Evolutionary conservation across 2,329 filamentous ascomycete species (phyloP).

Genomic region (Fusarium decemcellulare): DNA sequence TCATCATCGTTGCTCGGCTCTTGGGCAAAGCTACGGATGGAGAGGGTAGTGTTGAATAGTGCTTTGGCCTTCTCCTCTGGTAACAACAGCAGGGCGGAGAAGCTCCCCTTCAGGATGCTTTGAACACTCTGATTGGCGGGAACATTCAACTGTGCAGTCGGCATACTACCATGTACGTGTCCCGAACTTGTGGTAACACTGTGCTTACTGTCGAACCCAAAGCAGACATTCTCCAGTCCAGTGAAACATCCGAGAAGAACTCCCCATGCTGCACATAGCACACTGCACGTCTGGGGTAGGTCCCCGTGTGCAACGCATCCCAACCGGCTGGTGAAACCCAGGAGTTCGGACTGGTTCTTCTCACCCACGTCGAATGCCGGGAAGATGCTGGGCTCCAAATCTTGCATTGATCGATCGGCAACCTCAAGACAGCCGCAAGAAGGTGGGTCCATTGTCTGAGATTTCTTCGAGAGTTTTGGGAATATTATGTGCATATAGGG

Average conservation of each 20-base stretch:
- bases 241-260: conserved; percentile 40
- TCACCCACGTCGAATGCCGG: conserved; percentile 38
- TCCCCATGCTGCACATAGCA: conserved; percentile 31
- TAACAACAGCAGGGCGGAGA: neutral
- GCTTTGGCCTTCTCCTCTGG: conserved; percentile 34
- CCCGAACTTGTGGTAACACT: neutral
- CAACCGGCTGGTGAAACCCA: conserved; percentile 8
- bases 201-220: conserved; percentile 31
- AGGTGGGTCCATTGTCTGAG: conserved; percentile 18
- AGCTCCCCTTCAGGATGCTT: neutral
- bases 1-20: conserved; percentile 48
- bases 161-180: neutral
- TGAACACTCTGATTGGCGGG: conserved; percentile 14
- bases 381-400: conserved; percentile 39
- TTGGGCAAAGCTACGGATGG: conserved; percentile 23
- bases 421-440: conserved; percentile 20
- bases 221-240: conserved; percentile 38
- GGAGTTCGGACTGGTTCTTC: conserved; percentile 7
- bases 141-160: conserved; percentile 8
- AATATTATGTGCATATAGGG: conserved; percentile 6
- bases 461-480: neutral
- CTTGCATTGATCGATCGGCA: conserved; percentile 7
- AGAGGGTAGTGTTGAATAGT: conserved; percentile 62
- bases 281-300: conserved; percentile 14
- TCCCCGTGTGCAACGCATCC: neutral